phyloP scores from a whole-genome alignment of 768 basidiomycete species.

The Mycena indigotica region DNA sequence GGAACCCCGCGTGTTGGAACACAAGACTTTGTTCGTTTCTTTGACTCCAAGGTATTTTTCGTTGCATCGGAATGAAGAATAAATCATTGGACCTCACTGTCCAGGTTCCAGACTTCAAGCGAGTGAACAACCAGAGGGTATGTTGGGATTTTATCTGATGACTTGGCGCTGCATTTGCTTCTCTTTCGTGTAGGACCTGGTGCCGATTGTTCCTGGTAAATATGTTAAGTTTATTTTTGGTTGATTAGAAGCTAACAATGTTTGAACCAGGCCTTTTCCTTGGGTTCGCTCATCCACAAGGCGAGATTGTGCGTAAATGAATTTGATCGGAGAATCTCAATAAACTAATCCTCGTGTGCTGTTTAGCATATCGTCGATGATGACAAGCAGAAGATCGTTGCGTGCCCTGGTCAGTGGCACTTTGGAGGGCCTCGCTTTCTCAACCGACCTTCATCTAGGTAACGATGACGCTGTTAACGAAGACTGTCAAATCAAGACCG shows the following conservation, averaged over 20 bases:
- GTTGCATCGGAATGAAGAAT: too few species aligned
- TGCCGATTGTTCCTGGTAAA: conserved; percentile 60
- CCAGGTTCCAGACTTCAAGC: conserved; percentile 40
- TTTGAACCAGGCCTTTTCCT: conserved; percentile 36
- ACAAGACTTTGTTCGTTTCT: conserved; percentile 48
- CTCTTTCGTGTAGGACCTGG: conserved; percentile 34
- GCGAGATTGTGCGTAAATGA: conserved; percentile 40
- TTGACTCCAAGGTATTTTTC: conserved; percentile 44
- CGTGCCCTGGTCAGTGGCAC: conserved; percentile 41
- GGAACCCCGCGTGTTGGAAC: conserved; percentile 58
- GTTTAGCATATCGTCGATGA: conserved; percentile 16
- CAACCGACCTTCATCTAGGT: conserved; percentile 25
- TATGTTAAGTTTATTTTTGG: conserved; percentile 50
- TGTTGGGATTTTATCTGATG: neutral
- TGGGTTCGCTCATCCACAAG: conserved; percentile 46
- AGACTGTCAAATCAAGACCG: conserved; percentile 48
- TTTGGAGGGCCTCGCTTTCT: neutral
- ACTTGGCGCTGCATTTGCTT: too few species aligned
- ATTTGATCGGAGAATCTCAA: conserved; percentile 14
- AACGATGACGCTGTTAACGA: conserved; percentile 48
- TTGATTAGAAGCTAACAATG: neutral
- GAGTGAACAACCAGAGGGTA: conserved; percentile 42
- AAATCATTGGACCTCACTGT: too few species aligned
- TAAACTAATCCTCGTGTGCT: neutral
- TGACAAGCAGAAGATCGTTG: conserved; percentile 14